These are phyloP conservation scores for Yamadazyma taylorii DNA, from an alignment of 1,139 yeast species.

Conservation along the genomic window DNA sequence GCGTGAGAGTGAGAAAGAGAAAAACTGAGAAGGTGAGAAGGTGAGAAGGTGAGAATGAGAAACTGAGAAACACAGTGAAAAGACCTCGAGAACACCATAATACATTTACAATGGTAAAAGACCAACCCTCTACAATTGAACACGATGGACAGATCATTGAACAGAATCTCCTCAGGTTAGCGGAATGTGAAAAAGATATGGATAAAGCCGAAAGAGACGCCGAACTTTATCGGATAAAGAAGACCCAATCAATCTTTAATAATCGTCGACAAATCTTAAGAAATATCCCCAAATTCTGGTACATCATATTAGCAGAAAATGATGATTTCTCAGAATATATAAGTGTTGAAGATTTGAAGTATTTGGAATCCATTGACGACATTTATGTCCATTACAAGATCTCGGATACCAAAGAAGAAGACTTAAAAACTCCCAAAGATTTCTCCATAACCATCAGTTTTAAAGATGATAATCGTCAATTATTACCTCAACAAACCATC, in stretches of 20 bases:
- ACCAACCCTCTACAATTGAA: no score
- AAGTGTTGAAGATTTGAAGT: slow-evolving; percentile 66
- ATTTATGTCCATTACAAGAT: slow-evolving; percentile 53
- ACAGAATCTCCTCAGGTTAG: slow-evolving; percentile 29
- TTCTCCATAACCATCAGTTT: slow-evolving; percentile 60
- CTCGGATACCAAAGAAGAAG: slow-evolving; percentile 30
- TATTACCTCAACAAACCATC: slow-evolving; percentile 51
- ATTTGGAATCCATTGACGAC: slow-evolving; percentile 58
- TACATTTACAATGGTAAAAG: no score
- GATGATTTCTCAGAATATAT: slow-evolving; percentile 74
- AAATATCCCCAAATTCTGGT: slow-evolving; percentile 71
- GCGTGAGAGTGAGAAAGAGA: no score
- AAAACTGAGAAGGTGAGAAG: no score
- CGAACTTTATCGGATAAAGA: slow-evolving; percentile 48
- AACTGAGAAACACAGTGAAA: neutral
- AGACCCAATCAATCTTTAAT: slow-evolving; percentile 50
- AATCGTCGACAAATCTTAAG: slow-evolving; percentile 47
- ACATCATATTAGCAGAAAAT: slow-evolving; percentile 70
- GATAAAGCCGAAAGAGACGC: slow-evolving; percentile 57
- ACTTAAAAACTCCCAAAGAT: slow-evolving; percentile 39
- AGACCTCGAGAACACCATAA: no score
- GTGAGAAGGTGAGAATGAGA: neutral
- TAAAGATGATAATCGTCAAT: slow-evolving; percentile 22
- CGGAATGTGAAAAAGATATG: slow-evolving; percentile 56
- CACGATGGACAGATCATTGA: slow-evolving; percentile 11